These are phyloP conservation scores for Penicillium griseofulvum DNA, from an alignment of 2,329 filamentous ascomycete genomes.

Conservation along the genomic window DNA sequence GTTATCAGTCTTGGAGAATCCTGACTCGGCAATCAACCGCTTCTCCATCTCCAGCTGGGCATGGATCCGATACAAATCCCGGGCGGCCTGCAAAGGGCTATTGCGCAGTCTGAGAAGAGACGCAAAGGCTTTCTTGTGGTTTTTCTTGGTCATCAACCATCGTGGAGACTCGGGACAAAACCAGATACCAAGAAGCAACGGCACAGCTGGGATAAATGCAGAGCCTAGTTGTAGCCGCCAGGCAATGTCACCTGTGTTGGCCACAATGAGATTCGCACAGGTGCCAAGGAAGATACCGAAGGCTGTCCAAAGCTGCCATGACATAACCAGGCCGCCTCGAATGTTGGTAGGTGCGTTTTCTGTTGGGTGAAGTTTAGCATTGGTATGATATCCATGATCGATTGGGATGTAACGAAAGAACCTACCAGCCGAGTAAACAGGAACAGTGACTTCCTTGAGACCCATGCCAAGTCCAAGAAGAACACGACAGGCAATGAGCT, in stretches of 20 bases:
- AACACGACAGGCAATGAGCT: conserved; percentile 17
- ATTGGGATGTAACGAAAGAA: neutral
- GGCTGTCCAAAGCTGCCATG: conserved; percentile 53
- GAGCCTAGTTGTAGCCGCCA: conserved; percentile 50
- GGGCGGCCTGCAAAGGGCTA: conserved; percentile 35
- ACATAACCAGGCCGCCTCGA: conserved; percentile 55
- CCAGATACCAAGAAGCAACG: conserved; percentile 47
- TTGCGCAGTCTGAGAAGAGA: conserved; percentile 38
- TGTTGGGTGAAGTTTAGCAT: neutral
- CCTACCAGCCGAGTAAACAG: conserved; percentile 49
- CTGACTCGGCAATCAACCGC: conserved; percentile 12
- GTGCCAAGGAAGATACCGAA: conserved; percentile 44
- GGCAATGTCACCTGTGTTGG: conserved; percentile 36
- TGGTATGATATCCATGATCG: neutral
- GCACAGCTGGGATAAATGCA: conserved; percentile 49
- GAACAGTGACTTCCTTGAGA: conserved; percentile 46
- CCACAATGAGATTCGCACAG: conserved; percentile 44
- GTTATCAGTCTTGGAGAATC: conserved; percentile 8
- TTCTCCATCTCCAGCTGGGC: conserved; percentile 32
- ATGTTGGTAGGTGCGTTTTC: conserved; percentile 55
- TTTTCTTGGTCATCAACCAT: conserved; percentile 37
- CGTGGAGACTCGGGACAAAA: conserved; percentile 44
- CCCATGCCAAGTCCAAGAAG: conserved; percentile 40
- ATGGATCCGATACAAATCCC: conserved; percentile 32
- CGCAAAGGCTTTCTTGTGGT: conserved; percentile 29